These are phyloP conservation scores for Stagonosporopsis tanaceti DNA, from an alignment of 2,329 filamentous ascomycete species.

Conservation along the genomic window DNA sequence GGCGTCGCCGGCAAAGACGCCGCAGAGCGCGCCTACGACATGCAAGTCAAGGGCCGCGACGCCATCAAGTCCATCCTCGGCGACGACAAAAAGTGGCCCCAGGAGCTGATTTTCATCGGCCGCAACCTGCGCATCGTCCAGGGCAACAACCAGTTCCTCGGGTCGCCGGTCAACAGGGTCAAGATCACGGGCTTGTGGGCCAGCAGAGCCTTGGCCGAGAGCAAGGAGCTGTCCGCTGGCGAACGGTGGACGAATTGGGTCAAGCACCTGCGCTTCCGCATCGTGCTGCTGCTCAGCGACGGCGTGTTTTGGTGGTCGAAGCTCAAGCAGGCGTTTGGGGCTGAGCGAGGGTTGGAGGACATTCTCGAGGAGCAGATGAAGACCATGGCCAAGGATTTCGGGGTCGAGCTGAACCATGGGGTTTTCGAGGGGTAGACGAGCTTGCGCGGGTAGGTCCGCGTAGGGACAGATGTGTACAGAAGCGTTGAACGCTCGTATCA, in stretches of 20 bases:
- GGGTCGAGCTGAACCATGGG: constrained; percentile 86
- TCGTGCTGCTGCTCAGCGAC: constrained; percentile 79
- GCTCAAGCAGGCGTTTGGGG: constrained; percentile 76
- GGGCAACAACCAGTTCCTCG: constrained; percentile 89
- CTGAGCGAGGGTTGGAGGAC: constrained; percentile 90
- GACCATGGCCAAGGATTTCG: constrained; percentile 87
- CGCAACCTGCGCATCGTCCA: constrained; percentile 93
- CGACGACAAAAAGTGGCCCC: constrained; percentile 88
- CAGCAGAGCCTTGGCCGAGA: constrained; percentile 80
- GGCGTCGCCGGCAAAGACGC: constrained; percentile 63
- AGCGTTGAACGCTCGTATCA: not conserved
- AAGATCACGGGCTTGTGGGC: constrained; percentile 96
- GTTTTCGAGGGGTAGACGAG: constrained; percentile 78
- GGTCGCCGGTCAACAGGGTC: constrained; percentile 86
- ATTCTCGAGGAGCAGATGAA: constrained; percentile 89
- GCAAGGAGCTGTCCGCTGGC: constrained; percentile 67
- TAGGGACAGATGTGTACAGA: not conserved
- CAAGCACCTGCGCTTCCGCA: constrained; percentile 81
- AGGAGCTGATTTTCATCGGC: constrained; percentile 90
- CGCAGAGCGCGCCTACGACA: constrained; percentile 73
- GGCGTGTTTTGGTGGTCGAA: constrained; percentile 84
- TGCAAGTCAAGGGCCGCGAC: constrained; percentile 76
- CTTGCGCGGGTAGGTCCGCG: too few species aligned
- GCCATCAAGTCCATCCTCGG: constrained; percentile 81
- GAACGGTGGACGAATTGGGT: constrained; percentile 75